phyloP scores from a whole-genome alignment of 306 rosid species.

The Castanea crenata region DNA sequence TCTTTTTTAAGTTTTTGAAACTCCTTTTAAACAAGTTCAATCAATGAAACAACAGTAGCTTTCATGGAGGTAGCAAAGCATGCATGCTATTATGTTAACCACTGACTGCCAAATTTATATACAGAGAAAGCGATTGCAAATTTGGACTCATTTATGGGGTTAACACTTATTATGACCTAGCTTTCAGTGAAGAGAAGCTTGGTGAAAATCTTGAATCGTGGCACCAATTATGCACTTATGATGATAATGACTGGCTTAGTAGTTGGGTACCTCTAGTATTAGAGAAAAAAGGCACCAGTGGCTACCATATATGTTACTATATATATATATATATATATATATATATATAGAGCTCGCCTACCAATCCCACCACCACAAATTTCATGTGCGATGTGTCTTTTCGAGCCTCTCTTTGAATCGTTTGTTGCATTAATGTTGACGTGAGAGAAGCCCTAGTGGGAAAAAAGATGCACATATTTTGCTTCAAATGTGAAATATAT shows the following conservation, averaged over 20 bases:
- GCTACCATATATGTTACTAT: conserved; percentile 11
- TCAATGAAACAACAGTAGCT: background rate
- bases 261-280: background rate
- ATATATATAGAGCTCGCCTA: conserved; percentile 19
- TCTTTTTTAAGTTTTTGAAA: background rate
- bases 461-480: background rate
- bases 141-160: background rate
- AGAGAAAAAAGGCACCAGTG: conserved; percentile 19
- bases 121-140: conserved; percentile 1
- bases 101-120: background rate
- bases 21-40: background rate
- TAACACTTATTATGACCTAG: background rate
- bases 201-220: background rate
- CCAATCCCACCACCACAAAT: conserved; percentile 8
- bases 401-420: conserved; percentile 19
- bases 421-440: conserved; percentile 23
- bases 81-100: background rate
- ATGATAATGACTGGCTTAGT: conserved; percentile 26
- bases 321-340: background rate
- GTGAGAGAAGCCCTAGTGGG: conserved; percentile 17
- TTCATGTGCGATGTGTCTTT: background rate
- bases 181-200: background rate
- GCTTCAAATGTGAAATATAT: background rate
- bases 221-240: background rate
- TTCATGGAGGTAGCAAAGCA: background rate